Evolutionary conservation across 352 stramenopile species (phyloP).

Genomic region (Phytophthora hybrid): DNA sequence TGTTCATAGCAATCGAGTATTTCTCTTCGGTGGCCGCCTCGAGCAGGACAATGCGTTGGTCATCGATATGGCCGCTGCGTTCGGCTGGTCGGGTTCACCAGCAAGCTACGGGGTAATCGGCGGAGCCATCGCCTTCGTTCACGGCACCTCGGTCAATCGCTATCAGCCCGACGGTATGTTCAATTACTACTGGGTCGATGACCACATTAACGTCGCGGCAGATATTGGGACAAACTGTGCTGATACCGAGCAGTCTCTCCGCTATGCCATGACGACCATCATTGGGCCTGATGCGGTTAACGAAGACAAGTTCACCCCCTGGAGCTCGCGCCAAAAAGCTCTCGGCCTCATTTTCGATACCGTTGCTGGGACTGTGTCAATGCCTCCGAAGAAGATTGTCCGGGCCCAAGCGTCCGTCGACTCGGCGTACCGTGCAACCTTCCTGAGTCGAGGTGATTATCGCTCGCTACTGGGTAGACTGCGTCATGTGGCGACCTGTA

Average conservation of each 20-base stretch:
- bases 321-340: not conserved
- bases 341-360: not conserved
- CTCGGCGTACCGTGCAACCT: not conserved
- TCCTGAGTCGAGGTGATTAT: not conserved
- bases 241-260: not conserved
- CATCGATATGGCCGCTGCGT: too few relatives aligned
- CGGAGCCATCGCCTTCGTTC: too few relatives aligned
- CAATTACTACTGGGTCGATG: conserved; percentile 5
- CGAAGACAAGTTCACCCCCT: not conserved
- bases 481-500: not conserved
- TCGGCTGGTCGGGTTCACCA: too few relatives aligned
- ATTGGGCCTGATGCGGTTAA: not conserved
- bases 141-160: not conserved
- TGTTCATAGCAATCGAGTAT: too few relatives aligned
- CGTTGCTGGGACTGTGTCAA: not conserved
- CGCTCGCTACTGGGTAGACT: not conserved
- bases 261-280: not conserved
- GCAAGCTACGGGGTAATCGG: too few relatives aligned
- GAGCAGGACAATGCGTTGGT: too few relatives aligned
- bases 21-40: too few relatives aligned
- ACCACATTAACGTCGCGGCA: conserved; percentile 1
- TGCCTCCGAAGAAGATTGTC: not conserved
- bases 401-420: too few relatives aligned
- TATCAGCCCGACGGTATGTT: not conserved
- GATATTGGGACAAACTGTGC: not conserved